A percentile compares a stretch with the other conserved stretches of the same genome.
Conservation (phyloP, 2,329 filamentous ascomycete species). For the Gyromitra esculenta region DNA sequence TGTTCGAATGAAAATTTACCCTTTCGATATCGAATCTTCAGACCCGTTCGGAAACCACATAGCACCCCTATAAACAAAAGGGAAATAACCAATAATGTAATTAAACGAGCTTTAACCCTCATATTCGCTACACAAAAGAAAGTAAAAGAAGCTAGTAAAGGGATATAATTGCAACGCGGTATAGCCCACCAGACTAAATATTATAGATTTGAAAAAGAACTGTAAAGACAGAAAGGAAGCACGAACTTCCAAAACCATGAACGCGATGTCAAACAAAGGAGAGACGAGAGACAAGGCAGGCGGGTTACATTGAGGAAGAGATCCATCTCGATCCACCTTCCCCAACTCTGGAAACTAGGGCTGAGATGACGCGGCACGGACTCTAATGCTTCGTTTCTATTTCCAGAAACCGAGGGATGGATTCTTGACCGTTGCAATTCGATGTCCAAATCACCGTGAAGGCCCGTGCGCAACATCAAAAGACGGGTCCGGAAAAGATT, state of each 20-base stretch:
- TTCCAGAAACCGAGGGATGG: slow-evolving; percentile 34
- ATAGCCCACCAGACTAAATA: slow-evolving; percentile 5
- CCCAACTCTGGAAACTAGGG: slow-evolving; percentile 15
- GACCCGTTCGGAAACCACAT: slow-evolving; percentile 30
- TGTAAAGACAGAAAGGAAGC: slow-evolving; percentile 39
- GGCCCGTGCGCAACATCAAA: slow-evolving; percentile 32
- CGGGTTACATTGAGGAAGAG: neutral
- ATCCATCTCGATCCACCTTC: slow-evolving; percentile 12
- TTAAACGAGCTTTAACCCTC: slow-evolving; percentile 44
- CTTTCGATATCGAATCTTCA: slow-evolving; percentile 51
- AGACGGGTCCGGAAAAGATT: slow-evolving; percentile 31
- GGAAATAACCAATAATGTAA: slow-evolving; percentile 38
- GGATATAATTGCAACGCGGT: neutral
- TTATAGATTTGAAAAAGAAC: slow-evolving; percentile 19
- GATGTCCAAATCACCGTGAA: slow-evolving; percentile 19
- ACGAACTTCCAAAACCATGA: slow-evolving; percentile 18
- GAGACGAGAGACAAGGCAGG: slow-evolving; percentile 1
- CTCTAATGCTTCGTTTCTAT: slow-evolving; percentile 35
- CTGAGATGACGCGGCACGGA: slow-evolving; percentile 46
- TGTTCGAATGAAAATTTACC: slow-evolving; percentile 28
- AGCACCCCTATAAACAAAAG: slow-evolving; percentile 37
- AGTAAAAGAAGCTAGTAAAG: slow-evolving; percentile 10
- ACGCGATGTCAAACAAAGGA: slow-evolving; percentile 11
- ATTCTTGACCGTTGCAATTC: slow-evolving; percentile 3
- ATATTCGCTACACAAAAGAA: slow-evolving; percentile 37